These are phyloP conservation scores for Aphanomyces cochlioides DNA, from an alignment of 352 stramenopile genomes.

Conservation along the genomic window DNA sequence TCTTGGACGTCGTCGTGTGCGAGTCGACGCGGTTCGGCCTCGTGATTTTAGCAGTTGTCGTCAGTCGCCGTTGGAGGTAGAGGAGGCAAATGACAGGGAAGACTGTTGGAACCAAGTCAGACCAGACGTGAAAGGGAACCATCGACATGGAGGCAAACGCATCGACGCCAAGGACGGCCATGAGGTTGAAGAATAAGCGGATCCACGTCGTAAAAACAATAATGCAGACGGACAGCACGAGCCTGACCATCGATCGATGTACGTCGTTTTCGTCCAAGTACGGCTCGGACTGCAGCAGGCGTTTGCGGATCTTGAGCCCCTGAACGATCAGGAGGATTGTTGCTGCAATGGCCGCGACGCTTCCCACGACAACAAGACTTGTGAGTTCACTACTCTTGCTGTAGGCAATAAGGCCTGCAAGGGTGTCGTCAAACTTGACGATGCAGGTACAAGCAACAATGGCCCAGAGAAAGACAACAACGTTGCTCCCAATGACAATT, in stretches of 20 bases:
- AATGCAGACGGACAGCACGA: conserved; percentile 76
- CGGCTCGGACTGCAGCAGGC: conserved; percentile 64
- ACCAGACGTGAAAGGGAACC: conserved; percentile 62
- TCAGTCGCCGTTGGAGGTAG: conserved; percentile 79
- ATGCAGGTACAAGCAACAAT: conserved; percentile 54
- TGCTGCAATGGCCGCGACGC: conserved; percentile 60
- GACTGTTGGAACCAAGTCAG: conserved; percentile 73
- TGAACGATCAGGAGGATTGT: conserved; percentile 67
- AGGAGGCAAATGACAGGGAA: conserved; percentile 88
- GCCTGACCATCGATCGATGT: conserved; percentile 73
- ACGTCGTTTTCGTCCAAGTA: conserved; percentile 64
- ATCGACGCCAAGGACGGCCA: conserved; percentile 46
- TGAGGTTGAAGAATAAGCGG: conserved; percentile 57
- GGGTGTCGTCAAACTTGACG: conserved; percentile 47
- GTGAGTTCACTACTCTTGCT: conserved; percentile 49
- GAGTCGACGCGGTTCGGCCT: too few species aligned
- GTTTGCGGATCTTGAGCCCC: conserved; percentile 62
- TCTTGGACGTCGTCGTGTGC: not conserved
- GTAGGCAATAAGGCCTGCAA: conserved; percentile 62
- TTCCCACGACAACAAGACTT: conserved; percentile 55
- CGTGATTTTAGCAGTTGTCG: not conserved
- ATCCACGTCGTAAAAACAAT: conserved; percentile 72
- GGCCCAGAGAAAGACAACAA: conserved; percentile 54
- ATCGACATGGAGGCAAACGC: conserved; percentile 51
- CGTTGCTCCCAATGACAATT: conserved; percentile 56